Evolutionary conservation across 2,329 filamentous ascomycete genomes (phyloP).

Genomic region (Xylaria arbuscula): DNA sequence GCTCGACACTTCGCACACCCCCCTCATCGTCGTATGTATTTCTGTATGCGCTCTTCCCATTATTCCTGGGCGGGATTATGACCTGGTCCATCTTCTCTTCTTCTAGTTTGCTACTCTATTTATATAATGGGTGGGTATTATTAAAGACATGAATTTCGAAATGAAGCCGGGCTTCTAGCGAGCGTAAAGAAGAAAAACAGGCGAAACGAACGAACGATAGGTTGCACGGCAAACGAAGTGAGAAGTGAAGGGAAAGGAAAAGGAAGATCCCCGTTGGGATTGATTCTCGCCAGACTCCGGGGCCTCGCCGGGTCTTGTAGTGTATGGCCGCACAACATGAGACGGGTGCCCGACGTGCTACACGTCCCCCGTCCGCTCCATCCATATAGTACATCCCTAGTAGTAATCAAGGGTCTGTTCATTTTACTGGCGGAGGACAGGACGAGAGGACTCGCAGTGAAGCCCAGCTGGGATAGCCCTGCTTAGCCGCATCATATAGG

Average conservation of each 20-base stretch:
- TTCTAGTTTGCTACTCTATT: constrained; percentile 20
- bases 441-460: constrained; percentile 36
- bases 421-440: constrained; percentile 30
- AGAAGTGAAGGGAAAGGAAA: constrained; percentile 32
- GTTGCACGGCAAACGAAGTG: constrained; percentile 34
- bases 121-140: constrained; percentile 38
- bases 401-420: constrained; percentile 34
- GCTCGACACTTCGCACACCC: constrained; percentile 42
- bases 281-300: constrained; percentile 15
- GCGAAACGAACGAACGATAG: constrained; percentile 28
- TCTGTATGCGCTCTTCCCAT: constrained; percentile 43
- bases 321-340: constrained; percentile 29
- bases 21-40: constrained; percentile 45
- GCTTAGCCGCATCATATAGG: constrained; percentile 40
- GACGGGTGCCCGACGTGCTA: constrained; percentile 37
- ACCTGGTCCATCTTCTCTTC: constrained; percentile 45
- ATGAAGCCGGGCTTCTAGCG: constrained; percentile 29
- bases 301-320: constrained; percentile 30
- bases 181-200: constrained; percentile 38
- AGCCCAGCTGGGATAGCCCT: constrained; percentile 42
- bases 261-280: constrained; percentile 18
- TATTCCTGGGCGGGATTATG: constrained; percentile 41
- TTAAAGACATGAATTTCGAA: constrained; percentile 39
- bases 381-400: constrained; percentile 12
- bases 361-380: constrained; percentile 38